Percentiles rank a stretch among this genome's conserved stretches.
Evolutionary conservation across 192 early-diverging fungal species (phyloP).

Genomic region (Coemansia asiatica): DNA sequence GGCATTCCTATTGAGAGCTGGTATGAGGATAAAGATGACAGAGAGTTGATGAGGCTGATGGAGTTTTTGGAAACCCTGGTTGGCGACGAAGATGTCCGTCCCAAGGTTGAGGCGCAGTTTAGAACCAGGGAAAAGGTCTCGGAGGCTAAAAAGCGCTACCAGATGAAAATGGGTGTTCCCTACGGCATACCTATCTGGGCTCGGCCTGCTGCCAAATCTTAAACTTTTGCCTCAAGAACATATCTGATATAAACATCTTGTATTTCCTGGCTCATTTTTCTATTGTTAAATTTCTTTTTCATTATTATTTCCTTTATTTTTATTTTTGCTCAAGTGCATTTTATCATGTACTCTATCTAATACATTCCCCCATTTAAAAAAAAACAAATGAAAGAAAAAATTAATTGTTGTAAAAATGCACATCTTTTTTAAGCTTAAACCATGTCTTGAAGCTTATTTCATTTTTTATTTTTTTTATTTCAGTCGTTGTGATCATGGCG

Average conservation of each 20-base stretch:
- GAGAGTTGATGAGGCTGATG: constrained; percentile 63
- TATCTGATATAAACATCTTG: neutral
- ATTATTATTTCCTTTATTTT: no score
- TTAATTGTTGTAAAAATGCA: neutral
- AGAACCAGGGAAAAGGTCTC: constrained; percentile 49
- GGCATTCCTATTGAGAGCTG: constrained; percentile 72
- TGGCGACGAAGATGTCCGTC: constrained; percentile 68
- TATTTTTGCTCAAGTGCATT: no score
- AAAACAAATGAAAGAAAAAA: neutral
- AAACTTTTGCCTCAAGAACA: no score
- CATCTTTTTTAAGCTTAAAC: no score
- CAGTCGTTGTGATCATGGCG: constrained; percentile 1
- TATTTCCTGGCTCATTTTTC: no score
- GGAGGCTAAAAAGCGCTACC: constrained; percentile 42
- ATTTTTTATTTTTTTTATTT: constrained; percentile 2
- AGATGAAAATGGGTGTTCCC: constrained; percentile 13
- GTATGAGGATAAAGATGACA: constrained; percentile 69
- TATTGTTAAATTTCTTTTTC: no score
- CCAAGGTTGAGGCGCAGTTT: constrained; percentile 59
- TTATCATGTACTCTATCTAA: no score
- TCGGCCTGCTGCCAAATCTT: constrained; percentile 1
- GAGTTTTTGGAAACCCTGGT: constrained; percentile 62
- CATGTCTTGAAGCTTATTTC: no score
- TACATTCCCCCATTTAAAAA: no score
- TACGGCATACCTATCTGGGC: constrained; percentile 22